Base-by-base conservation (phyloP, 495 filamentous ascomycete genomes). In the Emericellopsis terricola region DNA sequence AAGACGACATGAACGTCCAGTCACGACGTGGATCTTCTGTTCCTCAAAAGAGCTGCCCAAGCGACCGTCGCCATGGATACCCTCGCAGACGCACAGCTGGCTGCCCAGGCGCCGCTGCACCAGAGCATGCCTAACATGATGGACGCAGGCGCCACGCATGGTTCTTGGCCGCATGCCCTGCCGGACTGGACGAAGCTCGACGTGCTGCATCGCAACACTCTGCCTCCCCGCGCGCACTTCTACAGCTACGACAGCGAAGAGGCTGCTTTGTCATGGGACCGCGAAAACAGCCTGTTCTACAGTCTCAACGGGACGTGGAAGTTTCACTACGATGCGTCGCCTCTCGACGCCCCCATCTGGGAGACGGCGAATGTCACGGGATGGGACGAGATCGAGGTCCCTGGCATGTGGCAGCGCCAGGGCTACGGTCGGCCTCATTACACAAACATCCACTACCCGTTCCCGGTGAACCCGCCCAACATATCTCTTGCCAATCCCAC, bases 371-470 rank as follows among this genome's bases (percentile, higher is more conserved):
- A 41, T 19, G 38, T 40, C 18, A 40, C 45, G 13, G 44, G 41
- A 35, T 75, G 73, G 68, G 54, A 47, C 10, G 45, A 55, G 24
- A 65, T 72, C 33, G 36, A 54, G n/a, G 73, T 78, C 3, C 73
- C 73, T 0, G 66, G 68, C 2, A 69, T 72, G 46, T 78, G 73
- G 73, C 73, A 78, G 39, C 46, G 76, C 5, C 68, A 76, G 42
- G 73, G 73, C 21, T 66, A 71, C 38, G 72, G 71, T 5, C 45
- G 45, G n/a, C 60, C 59, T 3, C 69, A 76, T 26, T 77, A 77
- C 41, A 75, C 69, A 5, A 78, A 77, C 30, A 53, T 68, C 29
- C 50, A 62, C 15, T 76, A 65, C 37, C 73, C 70, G 0, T 66
- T 78, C 27, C 70, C 73, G 1, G 58, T 66, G 8, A 55, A 65